Evolutionary conservation across 495 filamentous ascomycete genomes (phyloP), one percentile per base, ranked within the genome.

Genomic region (Tuber magnatum): DNA sequence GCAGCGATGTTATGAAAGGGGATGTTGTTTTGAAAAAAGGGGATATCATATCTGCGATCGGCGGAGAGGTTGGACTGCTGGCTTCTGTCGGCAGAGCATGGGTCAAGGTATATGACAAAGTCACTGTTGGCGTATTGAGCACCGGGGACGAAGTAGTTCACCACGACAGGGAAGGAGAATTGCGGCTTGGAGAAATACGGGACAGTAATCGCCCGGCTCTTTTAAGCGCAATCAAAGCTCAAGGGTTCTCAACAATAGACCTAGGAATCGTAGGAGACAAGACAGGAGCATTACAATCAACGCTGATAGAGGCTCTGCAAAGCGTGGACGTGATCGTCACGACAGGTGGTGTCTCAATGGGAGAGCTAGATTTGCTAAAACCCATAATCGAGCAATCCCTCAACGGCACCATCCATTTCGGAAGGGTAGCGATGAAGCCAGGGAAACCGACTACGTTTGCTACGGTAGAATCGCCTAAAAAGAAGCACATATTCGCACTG

Each of bases 361-460:
- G 95, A 76, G 95, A 99, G 84, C 89, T 97, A 1, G 95, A 99
- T 82, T 90, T 99, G 43, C 90, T 99, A 70, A 99, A 99, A 84
- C 95, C 96, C 1, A 97, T 94, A 7, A 93, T 99, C 81, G 95
- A 98, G 85, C 91, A 94, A 72, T 87, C 89, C 3, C 88, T 98
- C 8, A 92, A 93, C 74, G 95, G 95, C 22, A 97, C 92, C 0
- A 97, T 99, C 80, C 95, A 98, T 83, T 99, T 99, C 82, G 95
- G 95, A 61, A 90, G 96, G 41, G 96, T 98, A 9, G 88, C 90
- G 41, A 98, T 99, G 95, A 98, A 98, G 85, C 95, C 95, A 0
- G 95, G 95, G 32, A 98, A 97, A 83, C 95, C 95, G 5, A 97
- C 94, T 16, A 98, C 96, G 3, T 99, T 98, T 80, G 95, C 96